Evolutionary conservation across 2,329 filamentous ascomycete genomes (phyloP).

Genomic region (Arthrobotrys sinensis): DNA sequence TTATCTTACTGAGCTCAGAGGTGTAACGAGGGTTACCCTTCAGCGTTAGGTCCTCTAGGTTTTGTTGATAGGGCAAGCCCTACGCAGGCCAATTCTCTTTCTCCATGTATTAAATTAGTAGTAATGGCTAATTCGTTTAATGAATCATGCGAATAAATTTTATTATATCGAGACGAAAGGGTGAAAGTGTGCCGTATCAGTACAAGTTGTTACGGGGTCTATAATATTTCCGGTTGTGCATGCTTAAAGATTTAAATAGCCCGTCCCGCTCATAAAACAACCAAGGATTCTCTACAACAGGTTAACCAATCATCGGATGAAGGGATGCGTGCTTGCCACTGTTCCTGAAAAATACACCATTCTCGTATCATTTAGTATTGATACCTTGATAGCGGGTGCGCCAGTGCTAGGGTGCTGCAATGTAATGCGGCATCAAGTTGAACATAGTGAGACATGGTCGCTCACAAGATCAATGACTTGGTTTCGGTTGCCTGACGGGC

Average conservation of each 20-base stretch:
- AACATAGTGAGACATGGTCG: slow-evolving; percentile 6
- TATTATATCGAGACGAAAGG: not conserved
- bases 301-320: not conserved
- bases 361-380: not conserved
- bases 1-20: not conserved
- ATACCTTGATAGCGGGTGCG: not conserved
- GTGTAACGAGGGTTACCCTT: not conserved
- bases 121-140: slow-evolving; percentile 28
- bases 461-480: not conserved
- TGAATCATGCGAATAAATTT: slow-evolving; percentile 1
- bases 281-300: not conserved
- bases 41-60: not conserved
- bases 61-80: not conserved
- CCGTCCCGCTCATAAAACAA: not conserved
- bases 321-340: not conserved
- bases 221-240: not conserved
- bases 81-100: slow-evolving; percentile 11
- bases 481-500: slow-evolving; percentile 21
- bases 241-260: not conserved
- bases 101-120: slow-evolving; percentile 30
- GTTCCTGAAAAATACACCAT: not conserved
- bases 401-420: not conserved
- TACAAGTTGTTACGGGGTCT: not conserved
- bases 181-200: not conserved
- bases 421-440: not conserved